Evolutionary conservation across 805 yeast species (phyloP).

Genomic region (Wickerhamiella bombiphila): DNA sequence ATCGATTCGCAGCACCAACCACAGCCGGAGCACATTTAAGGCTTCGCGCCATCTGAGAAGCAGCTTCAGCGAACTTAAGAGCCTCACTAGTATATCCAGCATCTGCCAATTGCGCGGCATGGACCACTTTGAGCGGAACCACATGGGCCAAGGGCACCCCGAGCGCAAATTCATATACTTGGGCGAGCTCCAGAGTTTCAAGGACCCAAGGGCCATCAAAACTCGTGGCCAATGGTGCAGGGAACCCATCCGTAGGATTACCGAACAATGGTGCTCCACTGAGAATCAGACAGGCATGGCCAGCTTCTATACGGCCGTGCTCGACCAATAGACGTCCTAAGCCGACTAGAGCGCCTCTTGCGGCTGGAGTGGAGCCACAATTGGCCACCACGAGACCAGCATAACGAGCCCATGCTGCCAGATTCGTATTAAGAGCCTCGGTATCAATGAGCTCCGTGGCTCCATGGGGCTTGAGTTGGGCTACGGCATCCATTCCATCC

Average conservation of each 20-base stretch:
- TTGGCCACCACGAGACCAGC: conserved; percentile 22
- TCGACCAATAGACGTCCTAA: conserved; percentile 27
- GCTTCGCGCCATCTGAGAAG: background rate
- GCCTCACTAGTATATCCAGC: conserved; percentile 44
- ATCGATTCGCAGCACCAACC: conserved; percentile 33
- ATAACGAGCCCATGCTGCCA: conserved; percentile 22
- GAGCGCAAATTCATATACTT: conserved; percentile 48
- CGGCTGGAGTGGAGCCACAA: conserved; percentile 6
- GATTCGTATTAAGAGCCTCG: conserved; percentile 9
- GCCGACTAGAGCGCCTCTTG: conserved; percentile 20
- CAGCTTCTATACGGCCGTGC: conserved; percentile 28
- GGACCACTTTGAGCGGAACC: conserved; percentile 45
- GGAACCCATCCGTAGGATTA: conserved; percentile 11
- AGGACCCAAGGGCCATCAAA: conserved; percentile 13
- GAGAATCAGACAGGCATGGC: conserved; percentile 26
- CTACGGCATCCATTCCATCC: conserved; percentile 38
- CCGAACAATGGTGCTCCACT: conserved; percentile 22
- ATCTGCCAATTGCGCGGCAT: conserved; percentile 59
- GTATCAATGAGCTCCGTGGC: conserved; percentile 8
- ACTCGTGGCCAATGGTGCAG: conserved; percentile 19
- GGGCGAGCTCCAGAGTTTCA: conserved; percentile 43
- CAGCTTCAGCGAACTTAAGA: conserved; percentile 23
- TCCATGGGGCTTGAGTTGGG: conserved; percentile 29
- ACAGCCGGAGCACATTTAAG: conserved; percentile 19
- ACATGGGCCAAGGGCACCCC: conserved; percentile 33